Percentiles rank a stretch among this genome's conserved stretches.
phyloP scores from a whole-genome alignment of 495 filamentous ascomycete genomes.

The Aspergillus hancockii region DNA sequence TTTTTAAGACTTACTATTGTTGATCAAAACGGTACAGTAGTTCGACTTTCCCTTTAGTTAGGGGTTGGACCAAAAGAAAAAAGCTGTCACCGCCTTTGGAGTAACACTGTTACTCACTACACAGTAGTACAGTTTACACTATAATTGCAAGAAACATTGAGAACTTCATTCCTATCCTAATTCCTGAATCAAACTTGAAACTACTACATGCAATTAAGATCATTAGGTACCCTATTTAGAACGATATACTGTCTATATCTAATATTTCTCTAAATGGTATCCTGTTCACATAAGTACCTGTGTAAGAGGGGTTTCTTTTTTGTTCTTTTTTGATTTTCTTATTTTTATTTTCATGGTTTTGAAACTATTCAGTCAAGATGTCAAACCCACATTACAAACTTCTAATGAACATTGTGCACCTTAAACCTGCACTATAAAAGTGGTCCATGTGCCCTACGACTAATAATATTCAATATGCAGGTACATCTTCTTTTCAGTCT shows the following conservation, averaged over 20 bases:
- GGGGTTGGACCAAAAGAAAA: neutral
- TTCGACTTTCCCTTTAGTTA: slow-evolving; percentile 1
- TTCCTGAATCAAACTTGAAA: too few species aligned
- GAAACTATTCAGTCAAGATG: neutral
- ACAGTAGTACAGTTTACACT: too few species aligned
- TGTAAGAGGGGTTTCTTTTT: too few species aligned
- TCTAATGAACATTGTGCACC: neutral
- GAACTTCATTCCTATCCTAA: too few species aligned
- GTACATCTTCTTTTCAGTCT: neutral
- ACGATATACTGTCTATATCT: too few species aligned
- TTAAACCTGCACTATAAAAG: neutral
- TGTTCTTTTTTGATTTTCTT: too few species aligned
- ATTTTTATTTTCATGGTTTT: too few species aligned
- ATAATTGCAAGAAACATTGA: neutral
- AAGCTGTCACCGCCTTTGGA: neutral
- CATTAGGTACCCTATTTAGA: too few species aligned
- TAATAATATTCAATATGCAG: neutral
- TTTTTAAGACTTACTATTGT: slow-evolving; percentile 6
- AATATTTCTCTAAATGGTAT: too few species aligned
- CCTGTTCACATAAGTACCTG: too few species aligned
- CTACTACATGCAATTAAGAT: neutral
- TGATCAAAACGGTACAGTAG: neutral
- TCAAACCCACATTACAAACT: neutral
- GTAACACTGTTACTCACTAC: neutral
- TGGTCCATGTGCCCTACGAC: neutral